Evolutionary conservation across 495 filamentous ascomycete genomes (phyloP), one percentile per base, ranked within the genome.

Genomic region (Penicillium angulare): DNA sequence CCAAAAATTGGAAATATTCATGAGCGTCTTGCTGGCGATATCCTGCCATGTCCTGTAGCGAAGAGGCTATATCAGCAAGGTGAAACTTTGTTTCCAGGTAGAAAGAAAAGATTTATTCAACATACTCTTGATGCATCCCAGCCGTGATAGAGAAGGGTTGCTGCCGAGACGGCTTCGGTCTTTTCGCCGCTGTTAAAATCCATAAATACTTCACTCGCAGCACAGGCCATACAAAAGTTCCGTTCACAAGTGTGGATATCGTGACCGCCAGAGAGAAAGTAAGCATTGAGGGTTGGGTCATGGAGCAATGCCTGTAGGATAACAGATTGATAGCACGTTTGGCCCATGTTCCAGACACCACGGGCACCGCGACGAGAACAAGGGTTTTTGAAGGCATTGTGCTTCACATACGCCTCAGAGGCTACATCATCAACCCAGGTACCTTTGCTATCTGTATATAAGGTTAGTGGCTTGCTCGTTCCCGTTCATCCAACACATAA

Each of bases 21-120:
- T 97, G 91, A 1, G 91, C 90, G 63, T 97, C 92, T 69, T 96
- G 92, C 67, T 96, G 90, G 51, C 88, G 85, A 59, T 92, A 91
- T n/a, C 90, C 89, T 8, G 89, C 87, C 21, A 96, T 78, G n/a
- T 86, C 81, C 76, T 91, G 72, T 76, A 5, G 13, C 73, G 7
- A 76, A 75, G 4, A 67, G 65, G 61, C 75, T 74, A n/a, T n/a
- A n/a, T n/a, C n/a, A 63, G 74, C 48, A 47, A 43, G 35, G 42
- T n/a, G n/a, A n/a, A n/a, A n/a, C n/a, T n/a, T 29, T 15, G 9
- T 5, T 40, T 39, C 18, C 21, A 8, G 26, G 2, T 16, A 20
- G 4, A 2, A 10, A 24, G 16, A 35, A 9, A 9, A 34, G 26
- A 16, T 22, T 39, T 23, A 5, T 42, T 13, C 27, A 8, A 34